phyloP scores from a whole-genome alignment of 768 basidiomycete genomes.

The Phlegmacium glaucopus region DNA sequence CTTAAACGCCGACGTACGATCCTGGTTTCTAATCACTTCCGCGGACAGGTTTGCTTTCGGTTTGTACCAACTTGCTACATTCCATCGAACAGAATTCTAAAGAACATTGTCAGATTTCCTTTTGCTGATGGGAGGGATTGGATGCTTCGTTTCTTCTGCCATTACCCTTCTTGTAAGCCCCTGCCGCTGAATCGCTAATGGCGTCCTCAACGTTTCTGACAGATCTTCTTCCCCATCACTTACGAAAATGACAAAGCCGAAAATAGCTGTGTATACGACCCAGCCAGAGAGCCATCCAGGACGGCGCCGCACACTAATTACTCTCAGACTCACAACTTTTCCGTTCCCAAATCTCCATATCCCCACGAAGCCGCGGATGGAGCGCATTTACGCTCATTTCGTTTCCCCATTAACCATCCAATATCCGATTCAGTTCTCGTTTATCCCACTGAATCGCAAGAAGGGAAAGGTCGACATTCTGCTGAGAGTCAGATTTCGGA shows the following conservation, averaged over 20 bases:
- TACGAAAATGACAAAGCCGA: slow-evolving; percentile 57
- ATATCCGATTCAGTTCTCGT: slow-evolving; percentile 4
- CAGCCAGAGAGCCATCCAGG: slow-evolving; percentile 26
- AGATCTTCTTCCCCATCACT: slow-evolving; percentile 77
- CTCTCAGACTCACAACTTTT: slow-evolving; percentile 10
- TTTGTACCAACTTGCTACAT: slow-evolving; percentile 25
- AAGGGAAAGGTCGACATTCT: slow-evolving; percentile 14
- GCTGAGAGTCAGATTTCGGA: slow-evolving; percentile 31
- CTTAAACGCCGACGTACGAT: neutral
- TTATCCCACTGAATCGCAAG: slow-evolving; percentile 7
- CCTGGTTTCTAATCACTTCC: slow-evolving; percentile 2
- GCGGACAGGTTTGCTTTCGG: slow-evolving; percentile 55
- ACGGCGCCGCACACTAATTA: slow-evolving; percentile 25
- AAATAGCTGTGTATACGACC: slow-evolving; percentile 20
- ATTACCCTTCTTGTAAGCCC: slow-evolving; percentile 71
- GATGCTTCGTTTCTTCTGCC: slow-evolving; percentile 75
- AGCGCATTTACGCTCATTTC: neutral
- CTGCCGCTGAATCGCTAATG: neutral
- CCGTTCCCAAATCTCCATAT: slow-evolving; percentile 12
- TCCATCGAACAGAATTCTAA: slow-evolving; percentile 1
- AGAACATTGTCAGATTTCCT: slow-evolving; percentile 54
- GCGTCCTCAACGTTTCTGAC: slow-evolving; percentile 1
- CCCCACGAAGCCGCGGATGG: neutral
- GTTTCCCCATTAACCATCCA: slow-evolving; percentile 1
- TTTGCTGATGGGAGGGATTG: slow-evolving; percentile 67